These are phyloP conservation scores for Myriosclerotinia scirpicola DNA, from an alignment of 2,329 filamentous ascomycete species.

Conservation along the genomic window DNA sequence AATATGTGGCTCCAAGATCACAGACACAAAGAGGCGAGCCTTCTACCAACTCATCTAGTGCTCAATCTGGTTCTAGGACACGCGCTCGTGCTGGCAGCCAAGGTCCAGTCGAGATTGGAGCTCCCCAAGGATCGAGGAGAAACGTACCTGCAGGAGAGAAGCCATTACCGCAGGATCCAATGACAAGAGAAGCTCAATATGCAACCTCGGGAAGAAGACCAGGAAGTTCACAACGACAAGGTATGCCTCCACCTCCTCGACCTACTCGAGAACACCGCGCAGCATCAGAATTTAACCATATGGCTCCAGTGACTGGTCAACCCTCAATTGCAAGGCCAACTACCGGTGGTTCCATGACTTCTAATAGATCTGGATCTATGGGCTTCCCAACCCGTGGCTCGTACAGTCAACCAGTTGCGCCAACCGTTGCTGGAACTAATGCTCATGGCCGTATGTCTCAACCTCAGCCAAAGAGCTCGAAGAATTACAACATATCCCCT, in stretches of 20 bases:
- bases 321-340: slow-evolving; percentile 60
- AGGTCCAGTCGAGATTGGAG: slow-evolving; percentile 49
- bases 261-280: slow-evolving; percentile 53
- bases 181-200: slow-evolving; percentile 50
- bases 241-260: slow-evolving; percentile 48
- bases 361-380: slow-evolving; percentile 51
- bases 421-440: slow-evolving; percentile 84
- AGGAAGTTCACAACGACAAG: slow-evolving; percentile 42
- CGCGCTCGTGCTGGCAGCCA: slow-evolving; percentile 56
- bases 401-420: slow-evolving; percentile 86
- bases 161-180: slow-evolving; percentile 58
- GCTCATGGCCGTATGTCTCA: slow-evolving; percentile 88
- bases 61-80: slow-evolving; percentile 46
- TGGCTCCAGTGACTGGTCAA: slow-evolving; percentile 47
- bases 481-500: slow-evolving; percentile 71
- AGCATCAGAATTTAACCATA: slow-evolving; percentile 55
- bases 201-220: slow-evolving; percentile 45
- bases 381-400: slow-evolving; percentile 72
- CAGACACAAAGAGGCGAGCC: slow-evolving; percentile 68
- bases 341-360: slow-evolving; percentile 79
- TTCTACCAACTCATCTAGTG: slow-evolving; percentile 32
- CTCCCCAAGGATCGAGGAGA: slow-evolving; percentile 38
- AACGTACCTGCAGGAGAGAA: slow-evolving; percentile 53
- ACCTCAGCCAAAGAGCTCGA: slow-evolving; percentile 59
- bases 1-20: slow-evolving; percentile 91